phyloP scores from a whole-genome alignment of 441 rosid genomes.

The Pelargonium australe region DNA sequence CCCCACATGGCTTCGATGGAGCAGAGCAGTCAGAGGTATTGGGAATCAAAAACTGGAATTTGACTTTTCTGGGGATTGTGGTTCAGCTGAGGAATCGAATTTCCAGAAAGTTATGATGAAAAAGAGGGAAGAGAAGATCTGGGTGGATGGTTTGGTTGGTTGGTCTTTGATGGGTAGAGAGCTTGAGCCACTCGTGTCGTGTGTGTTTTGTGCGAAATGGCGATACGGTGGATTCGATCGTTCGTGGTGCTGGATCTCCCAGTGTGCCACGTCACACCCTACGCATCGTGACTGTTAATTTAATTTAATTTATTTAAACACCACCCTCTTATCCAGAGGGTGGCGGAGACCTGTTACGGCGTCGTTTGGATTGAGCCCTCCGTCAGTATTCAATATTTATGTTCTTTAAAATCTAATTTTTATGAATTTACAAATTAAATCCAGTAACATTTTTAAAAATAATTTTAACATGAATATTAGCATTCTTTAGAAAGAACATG shows the following conservation, averaged over 20 bases:
- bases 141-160: not conserved
- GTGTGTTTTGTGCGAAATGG: not conserved
- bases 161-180: not conserved
- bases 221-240: not conserved
- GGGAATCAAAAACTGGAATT: not conserved
- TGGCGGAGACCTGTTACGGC: no score
- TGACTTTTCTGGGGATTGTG: not conserved
- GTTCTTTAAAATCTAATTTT: no score
- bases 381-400: no score
- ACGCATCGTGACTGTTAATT: not conserved
- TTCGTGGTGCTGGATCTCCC: not conserved
- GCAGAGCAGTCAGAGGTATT: not conserved
- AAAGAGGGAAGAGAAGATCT: not conserved
- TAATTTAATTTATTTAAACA: not conserved
- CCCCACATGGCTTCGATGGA: not conserved
- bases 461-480: no score
- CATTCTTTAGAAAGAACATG: no score
- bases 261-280: not conserved
- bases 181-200: not conserved
- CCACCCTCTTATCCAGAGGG: no score
- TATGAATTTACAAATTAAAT: no score
- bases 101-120: slow-evolving; percentile 1
- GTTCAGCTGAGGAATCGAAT: not conserved
- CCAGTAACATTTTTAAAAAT: no score
- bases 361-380: no score